These are phyloP conservation scores for Macrotyloma uniflorum DNA, from an alignment of 306 rosid species.

Conservation along the genomic window DNA sequence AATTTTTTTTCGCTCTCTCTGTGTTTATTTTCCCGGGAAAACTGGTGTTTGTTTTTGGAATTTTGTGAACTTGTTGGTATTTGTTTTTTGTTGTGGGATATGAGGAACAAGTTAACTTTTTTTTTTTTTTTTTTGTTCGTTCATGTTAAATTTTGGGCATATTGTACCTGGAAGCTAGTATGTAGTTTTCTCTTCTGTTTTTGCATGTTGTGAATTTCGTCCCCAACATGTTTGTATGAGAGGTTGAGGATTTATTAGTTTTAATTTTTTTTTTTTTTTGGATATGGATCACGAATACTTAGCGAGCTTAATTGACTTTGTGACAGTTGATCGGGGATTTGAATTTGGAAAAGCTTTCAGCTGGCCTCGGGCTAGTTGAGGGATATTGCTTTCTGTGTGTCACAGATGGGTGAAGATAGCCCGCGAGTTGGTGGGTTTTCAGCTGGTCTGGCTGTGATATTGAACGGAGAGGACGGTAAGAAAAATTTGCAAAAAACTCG, in stretches of 20 bases:
- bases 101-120: conserved; percentile 18
- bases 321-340: conserved; percentile 36
- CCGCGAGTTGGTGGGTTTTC: conserved; percentile 81
- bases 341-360: conserved; percentile 42
- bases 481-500: conserved; percentile 61
- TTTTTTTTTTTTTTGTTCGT: not conserved
- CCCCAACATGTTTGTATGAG: conserved; percentile 1
- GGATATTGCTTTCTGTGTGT: conserved; percentile 38
- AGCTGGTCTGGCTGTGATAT: conserved; percentile 90
- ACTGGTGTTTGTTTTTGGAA: not conserved
- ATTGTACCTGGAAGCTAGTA: not conserved
- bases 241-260: conserved; percentile 51
- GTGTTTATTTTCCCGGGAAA: conserved; percentile 23
- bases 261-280: conserved; percentile 30
- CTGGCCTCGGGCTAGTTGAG: conserved; percentile 47
- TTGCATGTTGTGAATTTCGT: conserved; percentile 26
- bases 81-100: conserved; percentile 12
- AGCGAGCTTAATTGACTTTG: conserved; percentile 31
- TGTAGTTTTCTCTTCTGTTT: not conserved
- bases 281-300: conserved; percentile 33
- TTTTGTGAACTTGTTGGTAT: conserved; percentile 21
- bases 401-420: conserved; percentile 76
- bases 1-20: not conserved
- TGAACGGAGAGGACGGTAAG: conserved; percentile 63
- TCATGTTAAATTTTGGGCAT: conserved; percentile 24